Evolutionary conservation across 2,329 filamentous ascomycete genomes (phyloP).

Genomic region (Alternaria consortialis): DNA sequence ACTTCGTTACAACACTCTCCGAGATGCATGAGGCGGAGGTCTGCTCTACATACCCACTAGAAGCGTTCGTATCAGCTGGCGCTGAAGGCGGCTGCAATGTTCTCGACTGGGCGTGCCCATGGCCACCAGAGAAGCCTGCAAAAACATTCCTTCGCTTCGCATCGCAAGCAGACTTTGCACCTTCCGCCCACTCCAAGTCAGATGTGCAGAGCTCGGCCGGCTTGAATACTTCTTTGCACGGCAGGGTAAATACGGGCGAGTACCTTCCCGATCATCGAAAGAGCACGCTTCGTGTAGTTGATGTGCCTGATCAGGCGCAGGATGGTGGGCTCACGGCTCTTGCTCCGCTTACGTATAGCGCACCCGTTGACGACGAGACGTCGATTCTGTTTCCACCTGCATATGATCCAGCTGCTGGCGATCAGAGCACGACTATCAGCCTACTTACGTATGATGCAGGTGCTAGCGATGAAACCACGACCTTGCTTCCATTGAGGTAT

Average conservation of each 20-base stretch:
- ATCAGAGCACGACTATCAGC: background rate
- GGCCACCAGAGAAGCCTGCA: background rate
- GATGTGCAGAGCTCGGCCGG: background rate
- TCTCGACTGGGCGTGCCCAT: background rate
- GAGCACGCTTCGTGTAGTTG: background rate
- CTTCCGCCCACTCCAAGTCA: background rate
- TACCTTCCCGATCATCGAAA: background rate
- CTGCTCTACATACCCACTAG: background rate
- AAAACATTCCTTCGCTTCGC: background rate
- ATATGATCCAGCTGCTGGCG: background rate
- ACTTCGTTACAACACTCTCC: background rate
- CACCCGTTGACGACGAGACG: background rate
- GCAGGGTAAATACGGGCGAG: background rate
- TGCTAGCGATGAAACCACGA: accelerated
- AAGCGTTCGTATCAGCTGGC: background rate
- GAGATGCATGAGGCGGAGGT: background rate
- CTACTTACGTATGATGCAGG: background rate
- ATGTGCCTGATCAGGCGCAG: accelerated
- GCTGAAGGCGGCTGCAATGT: background rate
- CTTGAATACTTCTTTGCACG: background rate
- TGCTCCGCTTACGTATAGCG: background rate
- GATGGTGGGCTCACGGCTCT: background rate
- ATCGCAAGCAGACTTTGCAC: background rate
- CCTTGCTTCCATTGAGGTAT: background rate
- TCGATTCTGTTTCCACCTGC: background rate